These are phyloP conservation scores for Bruguiera hainesii DNA, from an alignment of 441 rosid genomes.

Conservation along the genomic window DNA sequence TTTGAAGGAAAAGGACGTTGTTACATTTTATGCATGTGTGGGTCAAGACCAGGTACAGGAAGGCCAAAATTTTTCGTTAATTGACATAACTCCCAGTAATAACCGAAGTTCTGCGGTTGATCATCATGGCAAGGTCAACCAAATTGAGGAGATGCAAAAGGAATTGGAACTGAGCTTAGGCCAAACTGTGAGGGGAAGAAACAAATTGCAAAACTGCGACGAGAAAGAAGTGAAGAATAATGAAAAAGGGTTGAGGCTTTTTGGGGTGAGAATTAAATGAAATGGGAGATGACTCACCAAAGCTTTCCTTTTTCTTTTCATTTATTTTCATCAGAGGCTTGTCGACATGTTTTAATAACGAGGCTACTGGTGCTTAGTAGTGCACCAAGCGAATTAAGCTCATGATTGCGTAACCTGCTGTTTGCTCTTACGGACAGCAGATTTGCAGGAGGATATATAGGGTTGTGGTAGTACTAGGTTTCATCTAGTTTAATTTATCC, in stretches of 20 bases:
- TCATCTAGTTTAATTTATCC: too few species aligned
- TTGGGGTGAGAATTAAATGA: constrained; percentile 42
- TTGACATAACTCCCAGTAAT: constrained; percentile 37
- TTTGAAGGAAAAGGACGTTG: constrained; percentile 38
- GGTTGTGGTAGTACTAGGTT: too few species aligned
- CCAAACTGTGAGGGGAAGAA: constrained; percentile 9
- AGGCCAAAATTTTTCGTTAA: constrained; percentile 31
- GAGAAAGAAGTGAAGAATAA: constrained; percentile 19
- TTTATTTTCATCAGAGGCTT: constrained; percentile 12
- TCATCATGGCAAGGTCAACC: neutral
- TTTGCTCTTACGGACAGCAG: too few species aligned
- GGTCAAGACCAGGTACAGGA: constrained; percentile 20
- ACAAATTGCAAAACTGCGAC: constrained; percentile 8
- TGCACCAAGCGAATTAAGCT: too few species aligned
- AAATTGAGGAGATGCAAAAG: constrained; percentile 21
- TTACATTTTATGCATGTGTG: constrained; percentile 43
- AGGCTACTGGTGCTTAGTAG: too few species aligned
- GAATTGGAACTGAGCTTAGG: constrained; percentile 34
- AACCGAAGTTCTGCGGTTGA: constrained; percentile 6
- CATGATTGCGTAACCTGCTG: too few species aligned
- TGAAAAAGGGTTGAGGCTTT: constrained; percentile 52
- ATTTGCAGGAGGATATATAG: too few species aligned
- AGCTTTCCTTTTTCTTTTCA: neutral
- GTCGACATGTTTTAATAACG: neutral
- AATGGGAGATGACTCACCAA: neutral